Percentiles rank a stretch among this genome's conserved stretches.
phyloP scores from a whole-genome alignment of 257 asterid genomes.

The Solanum tarapatanum region DNA sequence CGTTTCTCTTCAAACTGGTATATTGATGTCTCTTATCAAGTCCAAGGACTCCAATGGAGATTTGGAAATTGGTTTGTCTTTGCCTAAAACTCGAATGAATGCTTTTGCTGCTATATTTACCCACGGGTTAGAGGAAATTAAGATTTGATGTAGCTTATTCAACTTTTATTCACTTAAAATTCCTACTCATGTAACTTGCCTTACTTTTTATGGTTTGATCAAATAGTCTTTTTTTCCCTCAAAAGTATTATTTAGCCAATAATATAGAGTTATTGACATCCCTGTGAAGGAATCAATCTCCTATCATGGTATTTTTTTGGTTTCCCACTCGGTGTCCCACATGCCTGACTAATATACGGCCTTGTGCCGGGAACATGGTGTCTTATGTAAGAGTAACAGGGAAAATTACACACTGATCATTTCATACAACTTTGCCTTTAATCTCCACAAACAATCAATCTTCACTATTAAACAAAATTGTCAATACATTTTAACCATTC shows the following conservation, averaged over 20 bases:
- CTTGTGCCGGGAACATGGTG: neutral
- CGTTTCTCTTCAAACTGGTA: neutral
- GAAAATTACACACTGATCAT: neutral
- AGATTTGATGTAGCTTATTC: too few species aligned
- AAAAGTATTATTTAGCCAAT: too few species aligned
- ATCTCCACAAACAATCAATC: neutral
- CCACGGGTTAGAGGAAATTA: neutral
- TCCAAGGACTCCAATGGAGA: slow-evolving; percentile 1
- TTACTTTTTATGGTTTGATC: too few species aligned
- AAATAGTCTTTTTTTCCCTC: too few species aligned
- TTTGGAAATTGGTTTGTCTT: slow-evolving; percentile 11
- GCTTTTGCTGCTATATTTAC: slow-evolving; percentile 5
- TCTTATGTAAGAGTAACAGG: neutral
- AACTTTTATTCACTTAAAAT: too few species aligned
- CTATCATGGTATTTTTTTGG: neutral
- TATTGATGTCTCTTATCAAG: neutral
- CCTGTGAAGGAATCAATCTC: neutral
- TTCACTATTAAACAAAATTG: neutral
- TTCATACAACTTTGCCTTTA: neutral
- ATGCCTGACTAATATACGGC: neutral
- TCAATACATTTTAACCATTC: neutral
- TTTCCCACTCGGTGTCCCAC: neutral
- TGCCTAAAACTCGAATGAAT: slow-evolving; percentile 8
- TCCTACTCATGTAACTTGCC: too few species aligned
- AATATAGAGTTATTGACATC: too few species aligned